Evolutionary conservation across 2,329 filamentous ascomycete species (phyloP).

Genomic region (Nemania sp.): DNA sequence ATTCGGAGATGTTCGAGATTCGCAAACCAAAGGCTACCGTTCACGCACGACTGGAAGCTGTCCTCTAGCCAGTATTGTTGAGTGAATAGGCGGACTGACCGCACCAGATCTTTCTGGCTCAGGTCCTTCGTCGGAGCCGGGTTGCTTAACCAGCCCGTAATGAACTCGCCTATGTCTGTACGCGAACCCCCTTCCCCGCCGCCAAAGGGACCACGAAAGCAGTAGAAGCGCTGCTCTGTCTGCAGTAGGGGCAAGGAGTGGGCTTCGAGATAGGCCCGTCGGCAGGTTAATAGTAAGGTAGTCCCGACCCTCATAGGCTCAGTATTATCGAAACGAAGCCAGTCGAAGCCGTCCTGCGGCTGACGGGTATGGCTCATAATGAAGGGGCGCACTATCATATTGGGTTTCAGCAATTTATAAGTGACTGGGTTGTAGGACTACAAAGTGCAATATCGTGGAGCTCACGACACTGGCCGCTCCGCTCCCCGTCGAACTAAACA

Average conservation of each 20-base stretch:
- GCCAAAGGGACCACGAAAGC: conserved; percentile 33
- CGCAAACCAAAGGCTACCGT: conserved; percentile 35
- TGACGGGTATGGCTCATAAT: background rate
- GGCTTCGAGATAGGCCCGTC: conserved; percentile 52
- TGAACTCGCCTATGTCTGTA: conserved; percentile 40
- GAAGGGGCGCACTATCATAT: conserved; percentile 5
- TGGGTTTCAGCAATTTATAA: conserved; percentile 4
- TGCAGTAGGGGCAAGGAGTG: conserved; percentile 48
- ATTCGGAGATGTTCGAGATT: conserved; percentile 48
- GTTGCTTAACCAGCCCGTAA: conserved; percentile 38
- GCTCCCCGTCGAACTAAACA: background rate
- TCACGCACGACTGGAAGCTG: conserved; percentile 26
- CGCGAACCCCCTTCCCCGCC: conserved; percentile 24
- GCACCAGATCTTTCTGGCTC: conserved; percentile 35
- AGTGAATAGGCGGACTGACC: conserved; percentile 37
- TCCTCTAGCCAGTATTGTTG: conserved; percentile 48
- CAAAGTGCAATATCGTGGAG: background rate
- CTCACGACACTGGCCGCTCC: conserved; percentile 20
- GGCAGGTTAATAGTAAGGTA: conserved; percentile 52
- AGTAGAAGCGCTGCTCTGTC: conserved; percentile 50
- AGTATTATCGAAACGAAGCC: conserved; percentile 50
- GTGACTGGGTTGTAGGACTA: background rate
- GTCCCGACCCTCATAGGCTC: conserved; percentile 43
- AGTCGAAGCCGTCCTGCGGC: conserved; percentile 41
- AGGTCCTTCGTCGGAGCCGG: conserved; percentile 22